Evolutionary conservation across 2,329 filamentous ascomycete genomes (phyloP), one percentile per base, ranked within the genome.

Genomic region (Cladorrhinum sp.): DNA sequence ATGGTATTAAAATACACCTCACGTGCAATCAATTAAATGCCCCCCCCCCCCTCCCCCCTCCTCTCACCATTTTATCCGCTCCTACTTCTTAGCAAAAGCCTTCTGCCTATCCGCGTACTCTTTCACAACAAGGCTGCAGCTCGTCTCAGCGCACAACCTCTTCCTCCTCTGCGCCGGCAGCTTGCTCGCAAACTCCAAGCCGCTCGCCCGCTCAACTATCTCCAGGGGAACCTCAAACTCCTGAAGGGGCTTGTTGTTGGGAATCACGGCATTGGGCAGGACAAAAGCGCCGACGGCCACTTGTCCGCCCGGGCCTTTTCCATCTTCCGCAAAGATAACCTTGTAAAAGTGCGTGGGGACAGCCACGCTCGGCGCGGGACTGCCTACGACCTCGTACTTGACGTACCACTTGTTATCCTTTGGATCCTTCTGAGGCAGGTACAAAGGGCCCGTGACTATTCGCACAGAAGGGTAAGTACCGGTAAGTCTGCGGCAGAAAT

Each of bases 321-420:
- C 90, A 71, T 96, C 92, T 77, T 99, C 95, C 24, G 91, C 95
- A 71, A 95, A 96, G 69, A 99, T 95, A 71, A 99, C 92, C 80
- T 99, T 99, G 84, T 96, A 99, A 79, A 99, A 99, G 76, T 99
- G 95, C 21, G 95, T 99, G 2, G 95, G 95, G 57, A 99, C 95
- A 24, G 95, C 93, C 59, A 99, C 90, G 70, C 92, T 96, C 7
- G 95, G 94, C 66, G 53, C 53, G 20, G 95, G 95, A 73, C 82
- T 89, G 42, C 95, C 95, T 69, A 99, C 96, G 62, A 99, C 89
- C 79, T 99, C 95, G 79, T 99, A 98, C 63, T 83, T 88, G 61
- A 97, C 92, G 67, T 92, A 89, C 92, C 93, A 99, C 80, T 98
- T 98, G 69, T 90, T 90, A 79, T 98, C 95, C 60, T 77, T 76